Conservation (phyloP, 2,329 filamentous ascomycete genomes). For the Xylaria sp. region DNA sequence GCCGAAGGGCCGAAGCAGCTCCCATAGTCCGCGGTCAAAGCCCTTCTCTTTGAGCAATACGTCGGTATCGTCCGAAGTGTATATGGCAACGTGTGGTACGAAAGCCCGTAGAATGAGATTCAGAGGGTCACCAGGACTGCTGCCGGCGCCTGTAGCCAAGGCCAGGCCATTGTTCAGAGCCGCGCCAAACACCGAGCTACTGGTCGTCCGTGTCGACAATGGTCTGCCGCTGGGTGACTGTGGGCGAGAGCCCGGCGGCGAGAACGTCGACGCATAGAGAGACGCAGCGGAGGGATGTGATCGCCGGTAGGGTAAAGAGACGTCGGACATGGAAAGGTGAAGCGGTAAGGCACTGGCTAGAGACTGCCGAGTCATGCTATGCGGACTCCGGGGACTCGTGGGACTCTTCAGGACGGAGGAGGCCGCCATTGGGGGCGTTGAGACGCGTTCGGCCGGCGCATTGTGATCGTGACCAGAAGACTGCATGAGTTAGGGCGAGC, state of each 20-base stretch:
- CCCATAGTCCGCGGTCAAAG: constrained; percentile 73
- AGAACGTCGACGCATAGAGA: constrained; percentile 60
- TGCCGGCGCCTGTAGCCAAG: constrained; percentile 38
- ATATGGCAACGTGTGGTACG: constrained; percentile 81
- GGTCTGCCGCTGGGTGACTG: constrained; percentile 60
- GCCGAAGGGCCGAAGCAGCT: constrained; percentile 84
- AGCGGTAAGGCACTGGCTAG: constrained; percentile 43
- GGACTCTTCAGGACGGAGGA: constrained; percentile 47
- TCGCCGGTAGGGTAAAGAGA: constrained; percentile 48
- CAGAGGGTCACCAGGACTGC: constrained; percentile 49
- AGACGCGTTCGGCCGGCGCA: constrained; percentile 60
- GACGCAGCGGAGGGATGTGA: constrained; percentile 56
- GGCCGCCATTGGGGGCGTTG: constrained; percentile 62
- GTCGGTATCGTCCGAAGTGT: constrained; percentile 82
- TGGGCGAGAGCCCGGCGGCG: constrained; percentile 63
- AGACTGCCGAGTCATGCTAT: constrained; percentile 58
- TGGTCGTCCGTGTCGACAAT: constrained; percentile 51
- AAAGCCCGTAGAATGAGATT: constrained; percentile 76
- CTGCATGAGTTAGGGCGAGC: constrained; percentile 25
- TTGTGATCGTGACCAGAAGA: constrained; percentile 28
- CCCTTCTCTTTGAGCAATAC: constrained; percentile 77
- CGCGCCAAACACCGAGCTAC: constrained; percentile 54
- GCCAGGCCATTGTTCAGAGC: constrained; percentile 40
- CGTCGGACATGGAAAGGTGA: constrained; percentile 48
- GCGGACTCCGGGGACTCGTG: constrained; percentile 40